Evolutionary conservation across 1,284 basidiomycete genomes (phyloP), one percentile per base, ranked within the genome.

Genomic region (Ceratobasidium sp.): DNA sequence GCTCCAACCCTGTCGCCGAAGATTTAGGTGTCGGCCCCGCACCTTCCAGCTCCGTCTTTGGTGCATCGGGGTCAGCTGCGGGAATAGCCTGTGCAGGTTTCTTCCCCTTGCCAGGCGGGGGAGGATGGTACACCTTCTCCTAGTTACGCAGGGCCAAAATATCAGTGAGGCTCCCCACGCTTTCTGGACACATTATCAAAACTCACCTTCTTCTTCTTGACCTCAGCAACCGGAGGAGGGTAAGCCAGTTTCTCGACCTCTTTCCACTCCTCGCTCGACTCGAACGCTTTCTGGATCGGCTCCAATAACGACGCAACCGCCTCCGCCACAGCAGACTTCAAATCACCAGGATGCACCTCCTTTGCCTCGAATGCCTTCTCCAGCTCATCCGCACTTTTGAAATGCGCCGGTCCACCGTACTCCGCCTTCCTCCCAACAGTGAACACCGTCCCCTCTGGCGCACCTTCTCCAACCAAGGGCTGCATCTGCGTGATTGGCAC

Each of bases 281-380:
- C 87, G 78, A 94, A 98, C 62, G 88, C 86, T 76, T 88, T 86
- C 76, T 92, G 88, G 63, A 99, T 91, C 0, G 97, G 97, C 35
- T 88, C 89, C 46, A 99, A 83, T 35, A 99, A 82, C n/a, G 83
- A 83, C 77, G 87, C 86, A 78, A 99, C 90, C 5, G 91, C 91
- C 35, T 89, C 88, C n/a, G 88, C 85, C 7, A 98, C 94, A 0
- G 89, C 88, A 8, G 82, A 82, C 84, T 99, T 99, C 77, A 99
- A 83, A 81, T 98, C 98, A 35, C 90, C 91, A 0, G 97, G 98
- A 81, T 98, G 95, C 5, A 99, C 78, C 74, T 88, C 87, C 82
- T 91, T 92, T 72, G 85, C 86, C 35, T 83, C 88, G 80, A 96
- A 99, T 73, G 92, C 93, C n/a, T 85, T 83, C 80, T 93, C 86